phyloP scores from a whole-genome alignment of 2,329 filamentous ascomycete genomes.

The Beauveria pseudobassiana region DNA sequence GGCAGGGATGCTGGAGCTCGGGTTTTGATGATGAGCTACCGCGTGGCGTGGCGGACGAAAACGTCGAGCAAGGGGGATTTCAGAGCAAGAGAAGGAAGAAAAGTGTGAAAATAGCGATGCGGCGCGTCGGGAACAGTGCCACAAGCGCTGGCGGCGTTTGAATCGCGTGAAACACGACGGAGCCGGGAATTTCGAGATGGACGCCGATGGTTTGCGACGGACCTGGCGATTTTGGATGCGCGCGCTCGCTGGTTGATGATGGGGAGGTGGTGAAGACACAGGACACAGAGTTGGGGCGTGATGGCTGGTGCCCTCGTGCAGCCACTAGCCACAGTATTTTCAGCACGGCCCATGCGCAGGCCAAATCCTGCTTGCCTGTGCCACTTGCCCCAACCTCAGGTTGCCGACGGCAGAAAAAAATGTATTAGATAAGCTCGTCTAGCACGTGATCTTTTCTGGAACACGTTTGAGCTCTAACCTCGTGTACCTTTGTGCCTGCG shows the following conservation, averaged over 20 bases:
- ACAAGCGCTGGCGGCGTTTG: constrained; percentile 37
- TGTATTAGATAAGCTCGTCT: constrained; percentile 10
- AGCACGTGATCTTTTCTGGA: constrained; percentile 5
- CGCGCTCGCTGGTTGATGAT: constrained; percentile 45
- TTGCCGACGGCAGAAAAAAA: not conserved
- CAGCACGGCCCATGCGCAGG: constrained; percentile 29
- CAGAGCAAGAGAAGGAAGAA: constrained; percentile 30
- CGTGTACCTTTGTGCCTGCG: not conserved
- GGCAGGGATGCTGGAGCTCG: constrained; percentile 6
- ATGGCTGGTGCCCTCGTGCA: constrained; percentile 37
- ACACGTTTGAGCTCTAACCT: too few species aligned
- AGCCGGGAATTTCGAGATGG: constrained; percentile 46
- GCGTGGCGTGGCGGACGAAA: constrained; percentile 11
- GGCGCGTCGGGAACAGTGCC: constrained; percentile 35
- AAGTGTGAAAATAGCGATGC: constrained; percentile 33
- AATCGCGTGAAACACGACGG: constrained; percentile 48
- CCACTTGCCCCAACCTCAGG: not conserved
- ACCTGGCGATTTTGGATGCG: constrained; percentile 55
- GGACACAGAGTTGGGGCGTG: constrained; percentile 42
- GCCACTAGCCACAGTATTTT: constrained; percentile 32
- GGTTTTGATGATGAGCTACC: constrained; percentile 13
- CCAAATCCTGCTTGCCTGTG: constrained; percentile 10
- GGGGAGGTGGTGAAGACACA: constrained; percentile 47
- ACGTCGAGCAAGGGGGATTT: constrained; percentile 20
- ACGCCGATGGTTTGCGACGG: constrained; percentile 51